Percentiles rank a stretch among this genome's conserved stretches.
phyloP scores from a whole-genome alignment of 768 basidiomycete species.

The Amanita molliuscula region DNA sequence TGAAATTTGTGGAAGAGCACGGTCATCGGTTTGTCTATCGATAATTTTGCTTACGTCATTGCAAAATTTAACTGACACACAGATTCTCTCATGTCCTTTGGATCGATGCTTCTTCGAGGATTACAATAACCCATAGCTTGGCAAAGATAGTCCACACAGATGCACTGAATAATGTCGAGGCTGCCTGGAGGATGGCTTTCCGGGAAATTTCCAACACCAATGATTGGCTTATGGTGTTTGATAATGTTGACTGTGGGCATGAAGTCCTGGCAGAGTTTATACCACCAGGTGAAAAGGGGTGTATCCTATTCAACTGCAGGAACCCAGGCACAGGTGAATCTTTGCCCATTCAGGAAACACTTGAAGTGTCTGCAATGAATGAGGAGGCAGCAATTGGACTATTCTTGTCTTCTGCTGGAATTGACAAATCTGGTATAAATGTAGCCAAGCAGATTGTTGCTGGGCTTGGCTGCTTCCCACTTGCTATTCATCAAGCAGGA shows the following conservation, averaged over 20 bases:
- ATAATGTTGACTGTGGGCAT: conserved; percentile 11
- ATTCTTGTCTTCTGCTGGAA: conserved; percentile 8
- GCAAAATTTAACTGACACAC: neutral
- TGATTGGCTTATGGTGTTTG: conserved; percentile 12
- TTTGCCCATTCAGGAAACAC: neutral
- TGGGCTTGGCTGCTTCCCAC: neutral
- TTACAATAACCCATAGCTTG: conserved; percentile 6
- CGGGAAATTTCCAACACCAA: conserved; percentile 3
- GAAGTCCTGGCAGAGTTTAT: conserved; percentile 8
- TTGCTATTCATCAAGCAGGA: conserved; percentile 12
- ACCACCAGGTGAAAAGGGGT: conserved; percentile 10
- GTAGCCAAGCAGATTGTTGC: conserved; percentile 6
- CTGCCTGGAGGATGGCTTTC: neutral
- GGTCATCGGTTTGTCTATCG: neutral
- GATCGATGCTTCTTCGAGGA: conserved; percentile 13
- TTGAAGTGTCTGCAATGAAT: conserved; percentile 9
- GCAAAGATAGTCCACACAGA: conserved; percentile 4
- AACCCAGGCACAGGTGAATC: conserved; percentile 3
- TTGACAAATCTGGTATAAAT: neutral
- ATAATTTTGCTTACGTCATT: neutral
- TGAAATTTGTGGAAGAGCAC: neutral
- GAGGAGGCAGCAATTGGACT: conserved; percentile 10
- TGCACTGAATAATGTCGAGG: neutral
- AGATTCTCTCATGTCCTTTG: conserved; percentile 13
- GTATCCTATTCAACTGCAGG: conserved; percentile 11